Base-by-base conservation (phyloP, 148 eudicot genomes). In the Amaranthus cruentus region DNA sequence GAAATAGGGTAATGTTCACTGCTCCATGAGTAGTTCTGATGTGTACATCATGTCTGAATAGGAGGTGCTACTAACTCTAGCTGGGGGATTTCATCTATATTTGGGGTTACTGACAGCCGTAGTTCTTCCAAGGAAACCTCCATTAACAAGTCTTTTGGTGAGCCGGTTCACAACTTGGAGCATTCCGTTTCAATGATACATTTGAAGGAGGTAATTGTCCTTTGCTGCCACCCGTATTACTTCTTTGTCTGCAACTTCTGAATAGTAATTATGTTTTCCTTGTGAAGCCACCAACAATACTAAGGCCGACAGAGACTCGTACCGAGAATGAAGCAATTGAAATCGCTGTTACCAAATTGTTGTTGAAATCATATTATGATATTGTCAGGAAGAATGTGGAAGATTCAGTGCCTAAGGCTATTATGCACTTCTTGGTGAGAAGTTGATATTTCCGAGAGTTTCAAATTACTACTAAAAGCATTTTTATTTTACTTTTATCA, bases 381-480 rank as follows among this genome's bases (percentile, higher is more conserved):
- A 90, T 96, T 66, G 97, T 96, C 14, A 84, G 97, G 76, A 96
- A 96, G 85, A 96, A 96, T 78, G 83, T 96, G 61, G 92, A 92
- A 85, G 97, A 96, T 81, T 80, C 84, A 68, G 88, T 96, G 28
- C 99, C 99, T 21, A 96, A 96, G 83, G 97, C 99, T 63, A 92
- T 96, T 72, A 96, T 96, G 99, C 99, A 96, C 83, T 96, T 96
- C 78, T 85, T 96, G 94, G 99, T 96, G 84, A 89, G 79, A 55
- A 14, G 9, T 13, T 13, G 9, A 11, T 51, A 8, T 28, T 28
- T 28, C 38, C 38, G 38, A 28, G 38, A 28, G 11, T 66, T 18
- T 68, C 7, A 71, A 50, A 44, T 18, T 50, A 4, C 18, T 28
- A n/a, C 7, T 8, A 51, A 50, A 1, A 59, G 3, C 47, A n/a